A percentile compares a stretch with the other conserved stretches of the same genome.
Conservation (phyloP, 768 basidiomycete genomes). For the Mycena chlorophos region DNA sequence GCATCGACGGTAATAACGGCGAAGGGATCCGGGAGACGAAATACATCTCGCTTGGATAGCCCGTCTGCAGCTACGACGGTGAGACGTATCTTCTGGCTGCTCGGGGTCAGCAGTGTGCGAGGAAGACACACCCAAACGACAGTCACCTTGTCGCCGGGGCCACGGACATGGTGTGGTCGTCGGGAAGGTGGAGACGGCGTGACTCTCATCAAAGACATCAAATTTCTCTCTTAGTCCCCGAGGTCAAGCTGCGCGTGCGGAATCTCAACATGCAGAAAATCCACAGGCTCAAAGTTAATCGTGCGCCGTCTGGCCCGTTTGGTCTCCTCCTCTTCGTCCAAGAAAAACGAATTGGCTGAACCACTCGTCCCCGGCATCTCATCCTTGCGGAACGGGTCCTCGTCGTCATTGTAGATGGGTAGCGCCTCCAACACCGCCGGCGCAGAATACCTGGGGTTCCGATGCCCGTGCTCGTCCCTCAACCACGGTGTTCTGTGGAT, state of each 20-base stretch:
- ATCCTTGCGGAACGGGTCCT: conserved; percentile 18
- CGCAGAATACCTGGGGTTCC: conserved; percentile 13
- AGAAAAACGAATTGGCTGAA: conserved; percentile 5
- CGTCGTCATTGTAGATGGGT: neutral
- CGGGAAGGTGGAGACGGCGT: conserved; percentile 21
- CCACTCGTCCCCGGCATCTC: neutral
- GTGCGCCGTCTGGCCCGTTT: conserved; percentile 13
- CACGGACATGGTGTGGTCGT: conserved; percentile 19
- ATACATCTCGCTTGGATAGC: conserved; percentile 91
- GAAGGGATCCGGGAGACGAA: conserved; percentile 95
- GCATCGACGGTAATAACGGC: conserved; percentile 98
- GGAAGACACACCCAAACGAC: conserved; percentile 58
- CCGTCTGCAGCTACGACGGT: conserved; percentile 98
- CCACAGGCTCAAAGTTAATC: neutral
- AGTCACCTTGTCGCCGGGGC: conserved; percentile 72
- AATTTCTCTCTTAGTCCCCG: neutral
- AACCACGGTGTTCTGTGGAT: conserved; percentile 9
- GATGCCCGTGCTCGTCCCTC: neutral
- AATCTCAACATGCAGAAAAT: conserved; percentile 13
- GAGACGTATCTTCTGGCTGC: conserved; percentile 15
- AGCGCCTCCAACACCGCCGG: conserved; percentile 10
- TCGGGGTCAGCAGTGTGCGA: no score
- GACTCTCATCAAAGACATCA: conserved; percentile 41
- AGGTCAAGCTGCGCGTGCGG: neutral
- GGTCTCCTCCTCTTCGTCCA: conserved; percentile 11